Conservation (phyloP, 1,284 basidiomycete species). For the Schizophyllum commune region DNA sequence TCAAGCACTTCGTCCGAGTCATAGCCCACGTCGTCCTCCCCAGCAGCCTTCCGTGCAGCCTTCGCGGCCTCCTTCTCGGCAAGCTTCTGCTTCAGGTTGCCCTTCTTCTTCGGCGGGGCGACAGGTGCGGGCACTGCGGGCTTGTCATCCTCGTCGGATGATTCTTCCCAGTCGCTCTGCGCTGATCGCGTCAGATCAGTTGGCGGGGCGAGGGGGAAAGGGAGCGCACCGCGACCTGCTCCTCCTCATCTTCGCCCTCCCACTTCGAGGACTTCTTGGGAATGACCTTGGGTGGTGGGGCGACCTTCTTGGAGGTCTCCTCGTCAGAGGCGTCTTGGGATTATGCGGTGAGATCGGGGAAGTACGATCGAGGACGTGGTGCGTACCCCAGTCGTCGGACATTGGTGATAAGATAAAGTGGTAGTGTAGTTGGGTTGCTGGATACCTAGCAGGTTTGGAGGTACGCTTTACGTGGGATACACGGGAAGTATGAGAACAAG, state of each 20-base stretch:
- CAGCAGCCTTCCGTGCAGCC: constrained; percentile 34
- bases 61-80: constrained; percentile 80
- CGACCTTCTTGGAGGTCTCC: constrained; percentile 34
- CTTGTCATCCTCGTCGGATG: constrained; percentile 69
- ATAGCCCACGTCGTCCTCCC: constrained; percentile 42
- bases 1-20: constrained; percentile 77
- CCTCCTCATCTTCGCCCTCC: constrained; percentile 87
- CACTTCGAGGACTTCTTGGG: constrained; percentile 58
- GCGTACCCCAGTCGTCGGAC: constrained; percentile 24
- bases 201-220: constrained; percentile 2
- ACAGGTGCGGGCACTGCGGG: constrained; percentile 34
- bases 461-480: background rate
- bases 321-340: constrained; percentile 32
- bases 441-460: background rate
- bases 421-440: background rate
- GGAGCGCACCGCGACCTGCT: constrained; percentile 42
- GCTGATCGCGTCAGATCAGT: background rate
- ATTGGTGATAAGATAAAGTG: constrained; percentile 8
- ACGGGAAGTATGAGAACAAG: background rate
- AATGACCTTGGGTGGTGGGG: constrained; percentile 32
- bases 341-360: constrained; percentile 3
- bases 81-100: constrained; percentile 81
- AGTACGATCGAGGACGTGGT: constrained; percentile 4
- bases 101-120: constrained; percentile 82
- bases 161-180: constrained; percentile 91